Conservation (phyloP, 2,329 filamentous ascomycete species). For the Fusarium bulbicola region DNA sequence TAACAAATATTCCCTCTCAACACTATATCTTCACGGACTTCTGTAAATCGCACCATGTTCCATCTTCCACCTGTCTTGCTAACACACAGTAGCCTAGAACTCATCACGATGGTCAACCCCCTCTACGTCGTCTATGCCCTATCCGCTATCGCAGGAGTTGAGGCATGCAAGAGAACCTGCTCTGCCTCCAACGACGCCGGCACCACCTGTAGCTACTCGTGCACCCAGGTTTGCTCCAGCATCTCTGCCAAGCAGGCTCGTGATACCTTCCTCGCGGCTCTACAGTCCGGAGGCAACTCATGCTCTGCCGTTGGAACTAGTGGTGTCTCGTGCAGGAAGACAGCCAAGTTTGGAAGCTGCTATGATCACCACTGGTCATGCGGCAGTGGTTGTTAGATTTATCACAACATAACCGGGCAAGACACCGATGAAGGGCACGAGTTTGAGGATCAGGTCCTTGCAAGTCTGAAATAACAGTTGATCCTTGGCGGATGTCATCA, state of each 20-base stretch:
- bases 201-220: conserved; percentile 1
- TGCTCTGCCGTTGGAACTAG: conserved; percentile 6
- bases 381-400: not conserved
- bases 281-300: not conserved
- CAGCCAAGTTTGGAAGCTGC: conserved; percentile 1
- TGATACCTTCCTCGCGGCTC: not conserved
- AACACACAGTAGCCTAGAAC: fast-evolving
- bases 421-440: no score
- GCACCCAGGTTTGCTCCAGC: not conserved
- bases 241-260: conserved; percentile 3
- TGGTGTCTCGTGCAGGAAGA: not conserved
- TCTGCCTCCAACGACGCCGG: not conserved
- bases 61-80: not conserved
- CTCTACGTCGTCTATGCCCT: not conserved
- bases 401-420: fast-evolving
- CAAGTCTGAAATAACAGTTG: not conserved
- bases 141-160: not conserved
- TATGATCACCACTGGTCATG: conserved; percentile 7
- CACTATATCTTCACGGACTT: not conserved
- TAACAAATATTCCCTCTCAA: fast-evolving
- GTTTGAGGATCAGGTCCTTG: fast-evolving
- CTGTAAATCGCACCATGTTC: not conserved
- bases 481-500: no score
- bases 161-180: conserved; percentile 9
- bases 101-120: not conserved